Base-by-base conservation (phyloP, 208 protist species). In the Leishmania arabica region DNA sequence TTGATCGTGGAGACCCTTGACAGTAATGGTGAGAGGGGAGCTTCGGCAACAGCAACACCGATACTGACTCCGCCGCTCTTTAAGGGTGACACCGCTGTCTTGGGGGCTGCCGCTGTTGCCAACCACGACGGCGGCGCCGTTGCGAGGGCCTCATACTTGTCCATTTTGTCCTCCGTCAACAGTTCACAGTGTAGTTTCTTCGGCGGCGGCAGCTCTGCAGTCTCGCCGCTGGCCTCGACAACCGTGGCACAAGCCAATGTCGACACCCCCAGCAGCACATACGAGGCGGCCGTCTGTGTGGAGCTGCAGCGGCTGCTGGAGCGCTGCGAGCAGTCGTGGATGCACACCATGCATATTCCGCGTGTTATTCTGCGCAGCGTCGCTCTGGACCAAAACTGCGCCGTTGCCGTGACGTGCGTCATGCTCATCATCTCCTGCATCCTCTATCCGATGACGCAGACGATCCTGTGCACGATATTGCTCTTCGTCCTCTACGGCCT, bases 341-440 rank as follows among this genome's bases (percentile, higher is more conserved):
- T 51, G 17, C 77, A 54, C 66, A 86, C 89, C 17, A 87, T 93
- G 72, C 80, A 87, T 62, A 77, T 89, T 54, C 68, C 76, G 9
- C 86, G 86, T 47, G 81, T 95, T 40, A 80, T 88, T 17, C 65
- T 89, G n/a, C 85, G 83, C 49, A 88, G 83, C 37, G 84, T 95
- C 8, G 78, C 91, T 53, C 86, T 92, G 40, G 84, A 91, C 49
- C 92, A 96, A 75, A 91, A 87, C 56, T 85, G 89, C 53, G 89
- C 92, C 51, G 79, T 94, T 21, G 78, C 83, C 31, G 78, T 90
- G 4, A 95, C 94, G 37, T 95, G 85, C 80, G 64, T 81, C 37
- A 92, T 97, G 89, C 88, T 97, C 19, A 34, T 95, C 56, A 72
- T 90, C 37, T 92, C 91, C 7, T 95, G 91, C 72, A 54, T 91